These are phyloP conservation scores for Orychophragmus violaceus DNA, from an alignment of 345 rosid species.

Conservation along the genomic window DNA sequence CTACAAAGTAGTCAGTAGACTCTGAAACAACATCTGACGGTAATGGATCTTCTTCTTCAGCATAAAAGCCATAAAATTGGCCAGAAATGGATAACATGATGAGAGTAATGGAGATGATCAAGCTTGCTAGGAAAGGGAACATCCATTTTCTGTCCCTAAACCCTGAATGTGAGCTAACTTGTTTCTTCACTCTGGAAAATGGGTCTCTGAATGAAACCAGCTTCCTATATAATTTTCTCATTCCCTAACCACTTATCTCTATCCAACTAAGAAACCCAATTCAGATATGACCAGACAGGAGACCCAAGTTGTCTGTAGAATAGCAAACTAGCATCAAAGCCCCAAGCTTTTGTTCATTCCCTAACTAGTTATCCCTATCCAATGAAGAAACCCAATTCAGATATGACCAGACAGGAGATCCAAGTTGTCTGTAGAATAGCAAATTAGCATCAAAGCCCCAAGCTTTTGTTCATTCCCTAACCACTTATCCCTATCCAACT, in stretches of 20 bases:
- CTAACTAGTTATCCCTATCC: slow-evolving; percentile 11
- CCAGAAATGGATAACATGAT: slow-evolving; percentile 42
- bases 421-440: neutral
- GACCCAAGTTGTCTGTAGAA: neutral
- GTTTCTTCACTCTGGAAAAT: slow-evolving; percentile 44
- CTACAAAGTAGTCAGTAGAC: slow-evolving; percentile 60
- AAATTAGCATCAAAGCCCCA: neutral
- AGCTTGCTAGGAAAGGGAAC: slow-evolving; percentile 67
- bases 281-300: neutral
- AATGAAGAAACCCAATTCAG: neutral
- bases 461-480: neutral
- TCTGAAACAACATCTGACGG: slow-evolving; percentile 46
- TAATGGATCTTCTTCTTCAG: slow-evolving; percentile 40
- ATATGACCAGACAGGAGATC: neutral
- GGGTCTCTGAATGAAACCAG: slow-evolving; percentile 37
- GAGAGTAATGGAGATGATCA: slow-evolving; percentile 57
- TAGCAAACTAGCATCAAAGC: neutral
- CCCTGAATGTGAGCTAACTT: slow-evolving; percentile 50
- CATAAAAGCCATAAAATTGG: slow-evolving; percentile 28
- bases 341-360: neutral
- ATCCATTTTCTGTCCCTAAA: slow-evolving; percentile 78
- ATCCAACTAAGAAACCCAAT: neutral
- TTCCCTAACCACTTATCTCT: slow-evolving; percentile 21
- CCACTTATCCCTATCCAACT: slow-evolving; percentile 10
- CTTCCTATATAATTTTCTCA: slow-evolving; percentile 44